phyloP scores from a whole-genome alignment of 2,329 filamentous ascomycete species.

The Fusarium musae region DNA sequence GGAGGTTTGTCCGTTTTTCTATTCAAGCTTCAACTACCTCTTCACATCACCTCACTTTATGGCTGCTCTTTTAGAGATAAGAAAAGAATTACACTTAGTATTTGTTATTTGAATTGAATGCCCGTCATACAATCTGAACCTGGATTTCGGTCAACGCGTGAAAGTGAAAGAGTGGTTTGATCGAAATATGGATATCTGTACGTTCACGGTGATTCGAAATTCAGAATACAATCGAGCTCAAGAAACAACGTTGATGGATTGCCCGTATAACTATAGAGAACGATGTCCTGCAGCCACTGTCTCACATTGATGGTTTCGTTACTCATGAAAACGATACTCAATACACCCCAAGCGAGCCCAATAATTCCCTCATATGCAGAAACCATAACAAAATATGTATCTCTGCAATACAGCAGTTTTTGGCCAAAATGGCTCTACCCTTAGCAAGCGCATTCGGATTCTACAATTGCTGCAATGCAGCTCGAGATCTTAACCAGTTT shows the following conservation, averaged over 20 bases:
- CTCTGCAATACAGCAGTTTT: not conserved
- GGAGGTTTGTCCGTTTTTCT: conserved; percentile 1
- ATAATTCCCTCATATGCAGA: not conserved
- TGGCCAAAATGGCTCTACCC: too few species aligned
- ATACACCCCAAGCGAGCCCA: not conserved
- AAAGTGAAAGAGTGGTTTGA: not conserved
- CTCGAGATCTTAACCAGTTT: not conserved
- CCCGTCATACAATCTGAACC: not conserved
- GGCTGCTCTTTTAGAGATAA: not conserved
- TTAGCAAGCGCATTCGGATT: not conserved
- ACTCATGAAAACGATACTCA: not conserved
- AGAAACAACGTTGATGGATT: not conserved
- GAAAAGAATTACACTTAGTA: conserved; percentile 15
- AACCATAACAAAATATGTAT: not conserved
- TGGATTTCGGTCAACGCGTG: not conserved
- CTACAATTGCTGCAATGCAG: not conserved
- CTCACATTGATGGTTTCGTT: not conserved
- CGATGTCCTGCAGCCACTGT: not conserved
- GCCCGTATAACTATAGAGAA: not conserved
- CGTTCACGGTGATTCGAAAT: not conserved
- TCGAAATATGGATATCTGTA: not conserved
- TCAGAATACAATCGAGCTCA: not conserved
- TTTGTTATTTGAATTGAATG: conserved; percentile 10
- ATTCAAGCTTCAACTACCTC: not conserved
- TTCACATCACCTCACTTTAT: not conserved